Conservation (phyloP, 2,329 filamentous ascomycete genomes). For the Botrytis byssoidea region DNA sequence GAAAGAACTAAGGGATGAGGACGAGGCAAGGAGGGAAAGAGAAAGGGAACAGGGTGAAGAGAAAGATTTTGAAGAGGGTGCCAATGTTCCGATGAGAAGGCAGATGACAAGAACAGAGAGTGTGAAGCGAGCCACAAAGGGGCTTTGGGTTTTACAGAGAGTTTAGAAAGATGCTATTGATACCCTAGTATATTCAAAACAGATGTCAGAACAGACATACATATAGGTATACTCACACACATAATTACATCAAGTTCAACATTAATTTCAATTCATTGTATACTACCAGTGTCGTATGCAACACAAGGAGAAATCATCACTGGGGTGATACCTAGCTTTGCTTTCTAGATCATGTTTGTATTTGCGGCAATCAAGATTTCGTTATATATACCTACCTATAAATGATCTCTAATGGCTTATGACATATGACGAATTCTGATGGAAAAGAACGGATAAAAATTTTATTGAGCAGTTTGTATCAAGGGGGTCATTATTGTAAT, state of each 20-base stretch:
- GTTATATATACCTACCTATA: neutral
- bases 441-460: neutral
- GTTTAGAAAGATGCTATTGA: neutral
- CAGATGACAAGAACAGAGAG: constrained; percentile 18
- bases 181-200: neutral
- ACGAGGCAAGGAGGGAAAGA: constrained; percentile 21
- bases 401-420: neutral
- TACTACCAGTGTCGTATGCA: neutral
- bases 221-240: neutral
- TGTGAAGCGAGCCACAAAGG: constrained; percentile 19
- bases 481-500: neutral
- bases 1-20: constrained; percentile 27
- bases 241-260: neutral
- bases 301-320: too few species aligned
- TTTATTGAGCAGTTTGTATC: neutral
- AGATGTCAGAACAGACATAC: neutral
- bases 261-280: neutral
- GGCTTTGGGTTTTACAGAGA: constrained; percentile 16
- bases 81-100: neutral
- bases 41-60: neutral
- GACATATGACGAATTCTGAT: neutral
- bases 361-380: neutral
- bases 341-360: too few species aligned
- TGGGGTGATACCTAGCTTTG: too few species aligned
- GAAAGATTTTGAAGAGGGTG: neutral